phyloP scores from a whole-genome alignment of 1,284 basidiomycete species.

The Singerocomus inundabilis region DNA sequence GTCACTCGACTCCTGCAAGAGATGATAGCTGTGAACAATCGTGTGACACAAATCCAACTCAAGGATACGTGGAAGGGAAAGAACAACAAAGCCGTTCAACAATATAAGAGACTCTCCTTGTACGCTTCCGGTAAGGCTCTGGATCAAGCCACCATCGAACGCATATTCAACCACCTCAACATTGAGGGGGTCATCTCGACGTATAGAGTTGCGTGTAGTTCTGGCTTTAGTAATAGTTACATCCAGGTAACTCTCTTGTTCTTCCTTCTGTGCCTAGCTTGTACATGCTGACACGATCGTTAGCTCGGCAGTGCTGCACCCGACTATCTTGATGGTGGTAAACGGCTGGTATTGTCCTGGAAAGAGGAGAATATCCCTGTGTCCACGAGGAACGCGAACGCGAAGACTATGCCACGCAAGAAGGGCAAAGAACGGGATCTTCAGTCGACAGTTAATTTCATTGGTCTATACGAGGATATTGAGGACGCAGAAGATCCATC shows the following conservation, averaged over 20 bases:
- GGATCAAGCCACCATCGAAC: slow-evolving; percentile 52
- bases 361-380: slow-evolving; percentile 23
- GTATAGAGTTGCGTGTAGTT: slow-evolving; percentile 37
- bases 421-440: slow-evolving; percentile 26
- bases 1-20: slow-evolving; percentile 53
- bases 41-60: slow-evolving; percentile 49
- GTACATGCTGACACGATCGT: slow-evolving; percentile 5
- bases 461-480: slow-evolving; percentile 31
- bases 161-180: slow-evolving; percentile 55
- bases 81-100: slow-evolving; percentile 45
- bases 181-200: slow-evolving; percentile 41
- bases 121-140: slow-evolving; percentile 58
- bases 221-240: slow-evolving; percentile 34
- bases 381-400: slow-evolving; percentile 25
- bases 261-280: background rate
- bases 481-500: slow-evolving; percentile 27
- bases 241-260: slow-evolving; percentile 22
- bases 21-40: slow-evolving; percentile 34
- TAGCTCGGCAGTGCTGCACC: slow-evolving; percentile 27
- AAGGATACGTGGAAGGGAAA: slow-evolving; percentile 65
- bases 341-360: slow-evolving; percentile 25
- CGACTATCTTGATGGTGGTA: slow-evolving; percentile 23
- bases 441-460: background rate
- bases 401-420: slow-evolving; percentile 12
- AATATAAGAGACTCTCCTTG: slow-evolving; percentile 44